These are phyloP conservation scores for Elasticomyces elasticus DNA, from an alignment of 495 filamentous ascomycete species.

Conservation along the genomic window DNA sequence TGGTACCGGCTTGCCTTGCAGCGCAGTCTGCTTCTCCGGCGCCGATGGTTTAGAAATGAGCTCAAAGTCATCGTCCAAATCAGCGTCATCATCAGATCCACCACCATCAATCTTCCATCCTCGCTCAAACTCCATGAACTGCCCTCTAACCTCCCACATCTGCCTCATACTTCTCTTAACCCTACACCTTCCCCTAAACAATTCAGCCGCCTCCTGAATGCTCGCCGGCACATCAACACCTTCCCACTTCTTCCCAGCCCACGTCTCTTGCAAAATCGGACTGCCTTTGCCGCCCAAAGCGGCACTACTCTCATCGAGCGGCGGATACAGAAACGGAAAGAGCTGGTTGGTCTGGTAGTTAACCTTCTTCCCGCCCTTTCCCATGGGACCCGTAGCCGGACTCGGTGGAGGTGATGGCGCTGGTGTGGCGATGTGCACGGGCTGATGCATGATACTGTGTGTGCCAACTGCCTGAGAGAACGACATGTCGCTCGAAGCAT, in stretches of 20 bases:
- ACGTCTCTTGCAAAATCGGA: conserved; percentile 60
- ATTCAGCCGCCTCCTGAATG: conserved; percentile 86
- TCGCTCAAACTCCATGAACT: conserved; percentile 80
- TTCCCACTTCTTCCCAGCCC: conserved; percentile 77
- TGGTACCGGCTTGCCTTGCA: conserved; percentile 12
- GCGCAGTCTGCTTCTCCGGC: conserved; percentile 10
- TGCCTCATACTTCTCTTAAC: conserved; percentile 86
- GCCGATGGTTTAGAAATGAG: conserved; percentile 1
- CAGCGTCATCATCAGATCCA: conserved; percentile 22
- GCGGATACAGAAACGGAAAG: conserved; percentile 95
- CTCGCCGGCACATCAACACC: conserved; percentile 84
- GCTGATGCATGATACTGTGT: conserved; percentile 78
- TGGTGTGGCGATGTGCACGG: conserved; percentile 94
- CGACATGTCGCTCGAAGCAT: conserved; percentile 36
- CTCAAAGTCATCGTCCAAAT: conserved; percentile 22
- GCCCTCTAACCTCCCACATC: conserved; percentile 86
- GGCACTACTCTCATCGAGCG: conserved; percentile 71
- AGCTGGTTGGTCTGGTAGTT: conserved; percentile 99
- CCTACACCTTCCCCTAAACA: conserved; percentile 80
- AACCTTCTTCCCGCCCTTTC: conserved; percentile 94
- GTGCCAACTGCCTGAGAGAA: conserved; percentile 38
- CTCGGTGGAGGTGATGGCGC: conserved; percentile 96
- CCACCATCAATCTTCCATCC: conserved; percentile 16
- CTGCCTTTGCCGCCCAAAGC: conserved; percentile 76
- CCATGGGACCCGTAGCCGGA: conserved; percentile 72